phyloP scores from a whole-genome alignment of 768 basidiomycete species.

The Chalciporus pseudorubinellus region DNA sequence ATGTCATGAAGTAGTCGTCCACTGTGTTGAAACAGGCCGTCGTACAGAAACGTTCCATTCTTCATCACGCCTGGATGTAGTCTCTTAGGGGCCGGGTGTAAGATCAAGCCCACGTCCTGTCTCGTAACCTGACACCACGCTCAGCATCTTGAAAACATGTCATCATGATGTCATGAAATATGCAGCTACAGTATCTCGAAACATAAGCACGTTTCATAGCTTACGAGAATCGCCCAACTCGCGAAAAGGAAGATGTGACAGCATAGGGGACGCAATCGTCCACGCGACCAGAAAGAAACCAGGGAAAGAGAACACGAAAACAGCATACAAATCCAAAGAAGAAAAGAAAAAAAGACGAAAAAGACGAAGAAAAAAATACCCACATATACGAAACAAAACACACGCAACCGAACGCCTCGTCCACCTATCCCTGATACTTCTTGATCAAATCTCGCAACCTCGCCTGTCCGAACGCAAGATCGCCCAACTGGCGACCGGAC shows the following conservation, averaged over 20 bases:
- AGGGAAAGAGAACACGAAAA: too few relatives aligned
- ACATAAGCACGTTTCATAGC: conserved; percentile 7
- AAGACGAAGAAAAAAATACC: not conserved
- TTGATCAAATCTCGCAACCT: conserved; percentile 74
- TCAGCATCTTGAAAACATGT: too few relatives aligned
- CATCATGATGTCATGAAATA: not conserved
- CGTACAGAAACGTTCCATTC: too few relatives aligned
- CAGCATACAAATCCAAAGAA: not conserved
- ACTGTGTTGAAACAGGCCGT: too few relatives aligned
- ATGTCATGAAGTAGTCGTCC: too few relatives aligned
- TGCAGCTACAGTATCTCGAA: not conserved
- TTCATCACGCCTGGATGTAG: too few relatives aligned
- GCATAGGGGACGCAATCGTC: not conserved
- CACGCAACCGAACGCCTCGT: not conserved
- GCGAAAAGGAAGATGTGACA: not conserved
- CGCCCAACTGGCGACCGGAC: conserved; percentile 30
- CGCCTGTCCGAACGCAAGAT: conserved; percentile 75
- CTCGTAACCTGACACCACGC: too few relatives aligned
- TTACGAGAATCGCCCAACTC: not conserved
- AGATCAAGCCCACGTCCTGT: too few relatives aligned
- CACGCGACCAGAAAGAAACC: not conserved
- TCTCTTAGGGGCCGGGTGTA: too few relatives aligned
- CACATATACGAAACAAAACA: not conserved
- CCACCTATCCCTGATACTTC: conserved; percentile 61
- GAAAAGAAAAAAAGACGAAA: not conserved